Base-by-base conservation (phyloP, 306 rosid genomes). In the Geum urbanum region DNA sequence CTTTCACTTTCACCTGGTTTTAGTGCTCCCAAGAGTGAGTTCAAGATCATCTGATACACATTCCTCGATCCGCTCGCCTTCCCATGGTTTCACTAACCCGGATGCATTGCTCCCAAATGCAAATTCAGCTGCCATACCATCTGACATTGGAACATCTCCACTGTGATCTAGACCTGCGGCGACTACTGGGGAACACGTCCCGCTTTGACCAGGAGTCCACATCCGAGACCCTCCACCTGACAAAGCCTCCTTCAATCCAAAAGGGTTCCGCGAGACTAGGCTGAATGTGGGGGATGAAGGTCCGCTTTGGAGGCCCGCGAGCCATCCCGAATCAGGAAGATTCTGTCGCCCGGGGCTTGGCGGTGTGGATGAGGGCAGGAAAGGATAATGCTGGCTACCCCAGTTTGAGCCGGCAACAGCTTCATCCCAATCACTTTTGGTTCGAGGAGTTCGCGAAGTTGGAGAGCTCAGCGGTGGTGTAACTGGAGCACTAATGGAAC, bases 41-140 rank as follows among this genome's bases (percentile, higher is more conserved):
- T 82, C 89, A 32, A 85, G 89, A 80, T 85, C 89, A 70, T 85
- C 89, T 4, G 89, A 80, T 20, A 82, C 66, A 68, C 81, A 85
- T 76, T 82, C 89, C 83, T 85, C 89, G n/a, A 85, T 85, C 60
- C 83, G 77, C 77, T 85, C 89, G 75, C 89, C 89, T 76, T 85
- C 89, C 89, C 89, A 85, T 27, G 89, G 87, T 63, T 85, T 85
- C 49, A 85, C 89, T 53, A 85, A 70, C 44, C 89, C 87, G 3
- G 76, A 39, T 9, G 84, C 45, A 61, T 81, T 79, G 66, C 84
- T 68, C 12, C 86, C 86, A 64, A 85, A 85, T 27, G 89, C 89
- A 69, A 85, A 85, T 63, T 85, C 89, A 0, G 87, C 81, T 3
- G 84, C 86, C 53, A 77, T 82, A n/a, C 79, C 85, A 73, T 85